Percentiles rank a stretch among this genome's conserved stretches.
Conservation (phyloP, 441 rosid species). For the Syzygium syzygioides region DNA sequence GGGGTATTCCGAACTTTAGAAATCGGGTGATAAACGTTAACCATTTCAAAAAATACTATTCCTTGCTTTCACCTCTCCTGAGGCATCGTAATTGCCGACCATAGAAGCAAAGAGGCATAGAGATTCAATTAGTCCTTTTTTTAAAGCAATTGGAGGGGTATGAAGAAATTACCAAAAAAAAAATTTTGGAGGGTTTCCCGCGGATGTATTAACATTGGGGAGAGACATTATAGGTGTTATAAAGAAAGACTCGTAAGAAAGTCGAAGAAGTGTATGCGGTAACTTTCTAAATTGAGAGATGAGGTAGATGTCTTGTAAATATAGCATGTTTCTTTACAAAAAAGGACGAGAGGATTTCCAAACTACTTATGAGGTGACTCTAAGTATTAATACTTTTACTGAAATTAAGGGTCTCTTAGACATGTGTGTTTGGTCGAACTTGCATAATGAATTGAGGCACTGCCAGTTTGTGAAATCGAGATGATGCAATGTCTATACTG, state of each 20-base stretch:
- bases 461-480: background rate
- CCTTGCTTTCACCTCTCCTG: background rate
- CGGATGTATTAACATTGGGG: background rate
- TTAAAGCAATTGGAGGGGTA: background rate
- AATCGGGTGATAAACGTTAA: background rate
- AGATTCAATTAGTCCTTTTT: background rate
- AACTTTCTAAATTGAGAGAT: background rate
- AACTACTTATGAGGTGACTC: background rate
- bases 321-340: background rate
- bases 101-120: background rate
- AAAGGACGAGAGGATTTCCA: background rate
- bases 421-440: background rate
- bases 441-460: background rate
- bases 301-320: background rate
- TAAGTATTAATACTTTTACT: background rate
- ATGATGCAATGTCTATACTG: accelerated
- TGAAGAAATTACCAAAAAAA: background rate
- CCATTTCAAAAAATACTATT: background rate
- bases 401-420: background rate
- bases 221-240: background rate
- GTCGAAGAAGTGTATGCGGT: accelerated
- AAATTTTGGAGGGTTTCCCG: background rate
- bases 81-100: background rate
- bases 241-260: background rate
- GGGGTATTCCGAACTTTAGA: background rate